These are phyloP conservation scores for Citrus reticulata DNA, from an alignment of 345 rosid genomes.

Conservation along the genomic window DNA sequence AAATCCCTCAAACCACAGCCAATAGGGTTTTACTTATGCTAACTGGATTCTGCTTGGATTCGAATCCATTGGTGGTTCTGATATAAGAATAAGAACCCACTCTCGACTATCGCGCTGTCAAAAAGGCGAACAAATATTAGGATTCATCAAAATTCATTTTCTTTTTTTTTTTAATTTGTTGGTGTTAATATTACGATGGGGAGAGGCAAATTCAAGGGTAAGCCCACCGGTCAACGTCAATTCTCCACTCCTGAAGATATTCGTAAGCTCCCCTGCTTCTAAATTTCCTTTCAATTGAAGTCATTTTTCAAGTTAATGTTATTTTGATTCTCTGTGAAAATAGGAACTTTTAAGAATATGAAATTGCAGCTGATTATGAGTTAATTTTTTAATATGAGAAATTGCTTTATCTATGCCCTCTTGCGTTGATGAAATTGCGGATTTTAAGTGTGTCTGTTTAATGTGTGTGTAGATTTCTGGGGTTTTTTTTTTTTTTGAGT, in stretches of 20 bases:
- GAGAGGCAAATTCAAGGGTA: slow-evolving; percentile 66
- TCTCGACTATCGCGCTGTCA: neutral
- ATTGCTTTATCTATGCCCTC: neutral
- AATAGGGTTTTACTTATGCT: neutral
- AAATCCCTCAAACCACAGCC: neutral
- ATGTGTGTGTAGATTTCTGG: neutral
- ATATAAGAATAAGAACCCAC: neutral
- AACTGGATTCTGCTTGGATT: neutral
- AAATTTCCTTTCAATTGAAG: neutral
- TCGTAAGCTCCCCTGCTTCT: slow-evolving; percentile 27
- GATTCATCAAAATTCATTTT: no score
- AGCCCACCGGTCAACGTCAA: slow-evolving; percentile 60
- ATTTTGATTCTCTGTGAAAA: neutral
- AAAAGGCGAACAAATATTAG: neutral
- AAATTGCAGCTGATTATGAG: no score
- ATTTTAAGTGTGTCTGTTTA: neutral
- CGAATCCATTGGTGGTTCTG: neutral
- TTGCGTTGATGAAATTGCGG: neutral
- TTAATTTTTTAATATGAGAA: neutral
- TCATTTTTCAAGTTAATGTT: neutral
- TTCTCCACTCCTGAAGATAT: slow-evolving; percentile 62
- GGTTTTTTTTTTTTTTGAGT: neutral
- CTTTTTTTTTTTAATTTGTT: neutral
- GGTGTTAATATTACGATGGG: slow-evolving; percentile 30
- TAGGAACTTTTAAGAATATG: neutral